phyloP scores from a whole-genome alignment of 257 asterid species.

The Salvia miltiorrhiza region DNA sequence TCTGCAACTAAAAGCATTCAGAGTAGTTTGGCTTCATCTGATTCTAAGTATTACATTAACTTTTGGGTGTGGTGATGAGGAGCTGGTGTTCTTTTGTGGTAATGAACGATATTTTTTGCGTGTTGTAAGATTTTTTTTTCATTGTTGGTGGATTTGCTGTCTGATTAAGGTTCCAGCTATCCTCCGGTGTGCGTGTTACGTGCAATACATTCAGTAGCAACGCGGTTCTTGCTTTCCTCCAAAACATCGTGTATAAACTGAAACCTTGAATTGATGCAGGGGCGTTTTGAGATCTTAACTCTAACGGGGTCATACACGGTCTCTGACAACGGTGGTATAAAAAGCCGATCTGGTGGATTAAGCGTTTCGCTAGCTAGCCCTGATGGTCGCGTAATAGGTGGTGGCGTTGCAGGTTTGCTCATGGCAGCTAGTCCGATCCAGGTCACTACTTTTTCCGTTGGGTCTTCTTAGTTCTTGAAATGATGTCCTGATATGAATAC shows the following conservation, averaged over 20 bases:
- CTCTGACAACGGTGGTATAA: constrained; percentile 63
- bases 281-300: constrained; percentile 84
- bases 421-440: constrained; percentile 92
- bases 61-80: not conserved
- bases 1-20: not conserved
- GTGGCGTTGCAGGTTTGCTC: constrained; percentile 82
- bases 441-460: constrained; percentile 29
- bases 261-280: constrained; percentile 49
- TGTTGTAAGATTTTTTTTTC: no score
- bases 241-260: not conserved
- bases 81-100: not conserved
- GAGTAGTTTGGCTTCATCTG: not conserved
- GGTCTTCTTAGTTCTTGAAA: not conserved
- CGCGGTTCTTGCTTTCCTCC: not conserved
- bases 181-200: not conserved
- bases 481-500: not conserved
- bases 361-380: constrained; percentile 88
- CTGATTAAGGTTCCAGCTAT: not conserved
- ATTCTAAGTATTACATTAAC: not conserved
- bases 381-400: constrained; percentile 93
- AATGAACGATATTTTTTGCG: no score
- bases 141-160: not conserved
- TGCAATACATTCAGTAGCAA: not conserved
- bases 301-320: constrained; percentile 75
- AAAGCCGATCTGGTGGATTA: constrained; percentile 73